Base-by-base conservation (phyloP, 164 flowering plant genomes). In the Euptelea pleiosperma region DNA sequence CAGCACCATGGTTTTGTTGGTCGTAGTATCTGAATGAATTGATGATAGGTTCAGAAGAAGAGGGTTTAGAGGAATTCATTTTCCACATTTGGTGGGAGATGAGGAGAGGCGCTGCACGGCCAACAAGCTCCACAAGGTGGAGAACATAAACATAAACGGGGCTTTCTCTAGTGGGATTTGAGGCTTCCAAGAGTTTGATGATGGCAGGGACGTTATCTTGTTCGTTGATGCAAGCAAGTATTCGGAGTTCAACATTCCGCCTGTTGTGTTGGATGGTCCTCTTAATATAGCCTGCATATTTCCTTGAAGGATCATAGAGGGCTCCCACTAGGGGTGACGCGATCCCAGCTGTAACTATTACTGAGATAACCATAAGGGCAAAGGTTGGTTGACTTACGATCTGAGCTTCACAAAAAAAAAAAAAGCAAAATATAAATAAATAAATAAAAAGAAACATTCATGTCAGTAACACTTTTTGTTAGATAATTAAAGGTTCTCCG, bases 41-140 rank as follows among this genome's bases (percentile, higher is more conserved):
- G 60, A 79, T 47, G 18, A 82, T 81, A 8, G 21, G 73, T 1
- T 76, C 74, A 0, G 75, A 58, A 11, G 37, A 22, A 5, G 52
- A 39, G 2, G 61, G 55, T 24, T 52, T 11, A 0, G 31, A 5
- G 0, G 41, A 37, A 11, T 8, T 8, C 41, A 21, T 12, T 42
- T 37, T n/a, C n/a, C n/a, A n/a, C n/a, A n/a, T n/a, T n/a, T n/a
- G n/a, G 58, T 83, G 78, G 4, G 72, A 39, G 11, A 75, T 43
- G 22, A 83, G 77, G 6, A 69, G 31, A 7, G 87, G 73, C 8
- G 75, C 44, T 15, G 74, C 55, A 1, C 80, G 73, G 6, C 82
- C 83, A 7, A 48, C 62, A 11, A 78, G 82, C 57, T 80, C 69
- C 2, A 70, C 45, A 0, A 82, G 77, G 55, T 80, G 81, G 45